These are phyloP conservation scores for Pseudogymnoascus sp. DNA, from an alignment of 2,329 filamentous ascomycete species.

Conservation along the genomic window DNA sequence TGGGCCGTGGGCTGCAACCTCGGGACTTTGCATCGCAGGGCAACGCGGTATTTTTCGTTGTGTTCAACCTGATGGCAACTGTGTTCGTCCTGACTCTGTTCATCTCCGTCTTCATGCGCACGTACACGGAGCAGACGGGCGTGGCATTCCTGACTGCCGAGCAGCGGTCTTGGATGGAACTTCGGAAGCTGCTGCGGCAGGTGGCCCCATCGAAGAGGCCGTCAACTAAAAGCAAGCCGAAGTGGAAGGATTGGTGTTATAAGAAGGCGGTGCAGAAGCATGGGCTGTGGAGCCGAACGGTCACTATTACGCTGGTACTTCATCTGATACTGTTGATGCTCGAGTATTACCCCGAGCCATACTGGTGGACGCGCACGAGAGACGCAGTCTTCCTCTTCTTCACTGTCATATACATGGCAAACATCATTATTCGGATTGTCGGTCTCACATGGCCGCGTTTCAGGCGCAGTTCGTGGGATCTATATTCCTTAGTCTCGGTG, in stretches of 20 bases:
- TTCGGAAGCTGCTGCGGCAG: conserved; percentile 83
- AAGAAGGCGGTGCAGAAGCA: conserved; percentile 89
- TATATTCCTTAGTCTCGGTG: conserved; percentile 77
- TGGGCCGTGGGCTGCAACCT: conserved; percentile 66
- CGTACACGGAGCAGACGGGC: conserved; percentile 97
- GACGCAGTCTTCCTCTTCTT: conserved; percentile 73
- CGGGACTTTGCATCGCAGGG: conserved; percentile 59
- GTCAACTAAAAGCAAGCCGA: conserved; percentile 64
- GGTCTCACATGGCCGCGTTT: conserved; percentile 91
- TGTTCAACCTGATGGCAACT: conserved; percentile 92
- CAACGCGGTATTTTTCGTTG: conserved; percentile 88
- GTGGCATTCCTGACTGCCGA: conserved; percentile 94
- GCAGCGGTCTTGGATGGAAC: conserved; percentile 91
- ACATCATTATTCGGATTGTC: conserved; percentile 74
- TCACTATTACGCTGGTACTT: conserved; percentile 70
- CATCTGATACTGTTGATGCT: conserved; percentile 77
- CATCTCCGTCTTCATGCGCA: conserved; percentile 99
- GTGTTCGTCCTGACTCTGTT: conserved; percentile 96
- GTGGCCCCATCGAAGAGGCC: conserved; percentile 92
- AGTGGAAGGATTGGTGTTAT: conserved; percentile 91
- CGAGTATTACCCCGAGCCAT: conserved; percentile 73
- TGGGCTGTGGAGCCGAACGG: conserved; percentile 78
- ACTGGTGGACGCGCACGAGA: conserved; percentile 60
- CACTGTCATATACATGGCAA: conserved; percentile 72
- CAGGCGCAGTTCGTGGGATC: conserved; percentile 86